Base-by-base conservation (phyloP, 1,284 basidiomycete species). In the Coniophora puteana region DNA sequence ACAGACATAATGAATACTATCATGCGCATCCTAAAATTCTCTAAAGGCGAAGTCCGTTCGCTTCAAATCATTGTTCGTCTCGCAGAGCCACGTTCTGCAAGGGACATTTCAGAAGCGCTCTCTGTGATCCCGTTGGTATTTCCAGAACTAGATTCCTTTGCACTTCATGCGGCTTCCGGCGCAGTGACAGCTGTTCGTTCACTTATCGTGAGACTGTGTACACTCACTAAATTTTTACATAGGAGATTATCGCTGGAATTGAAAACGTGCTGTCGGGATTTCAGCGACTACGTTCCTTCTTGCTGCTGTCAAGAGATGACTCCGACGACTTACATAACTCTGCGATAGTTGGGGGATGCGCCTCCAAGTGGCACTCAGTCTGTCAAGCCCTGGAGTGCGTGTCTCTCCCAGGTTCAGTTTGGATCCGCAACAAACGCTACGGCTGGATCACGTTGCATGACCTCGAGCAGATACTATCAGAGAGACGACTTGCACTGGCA, bases 1-100 rank as follows among this genome's bases (percentile, higher is more conserved):
- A 41, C 45, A 14, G 54, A 56, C 6, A 47, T 58, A 14, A 30
- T 57, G 22, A 41, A 43, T 25, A 57, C 46, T 28, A 43, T 48
- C 10, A 48, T 49, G 14, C 39, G 35, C 18, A 54, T 50, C 23
- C 36, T 57, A 33, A 41, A 49, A 5, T 52, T 44, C 31, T 54
- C 55, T 4, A 47, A 37, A 13, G 37, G 47, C 5, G 48, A 50
- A 4, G 14, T 57, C 17, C 45, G 41, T 11, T 49, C 49, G 3
- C 39, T 57, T 26, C 57, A 52, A 39, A 48, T 58, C 31, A 58
- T 58, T 18, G 43, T 48, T 11, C 46, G 48, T 27, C 37, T 57
- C 8, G 34, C 42, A 14, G 47, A 52, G 22, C 21, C 44, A 12
- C 39, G 43, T 25, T 44, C 44, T 13, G 46, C 54, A 18, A n/a